These are phyloP conservation scores for Ochetophila trinervis DNA, from an alignment of 306 rosid species.

Conservation along the genomic window DNA sequence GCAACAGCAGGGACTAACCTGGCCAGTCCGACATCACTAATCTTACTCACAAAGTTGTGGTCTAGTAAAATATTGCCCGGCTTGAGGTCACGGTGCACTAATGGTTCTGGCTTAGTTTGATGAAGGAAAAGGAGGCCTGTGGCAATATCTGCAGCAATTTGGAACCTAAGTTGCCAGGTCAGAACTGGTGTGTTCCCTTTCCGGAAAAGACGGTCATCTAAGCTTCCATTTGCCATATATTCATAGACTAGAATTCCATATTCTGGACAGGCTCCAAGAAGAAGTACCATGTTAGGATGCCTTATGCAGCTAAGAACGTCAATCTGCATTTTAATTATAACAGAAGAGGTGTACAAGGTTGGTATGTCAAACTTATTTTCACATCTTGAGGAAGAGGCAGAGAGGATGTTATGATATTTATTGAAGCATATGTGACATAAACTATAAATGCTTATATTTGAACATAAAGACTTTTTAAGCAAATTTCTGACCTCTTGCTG, in stretches of 20 bases:
- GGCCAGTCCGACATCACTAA: slow-evolving; percentile 89
- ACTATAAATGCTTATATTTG: not conserved
- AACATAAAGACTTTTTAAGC: not conserved
- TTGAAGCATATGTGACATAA: not conserved
- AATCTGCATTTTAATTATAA: slow-evolving; percentile 46
- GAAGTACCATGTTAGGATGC: slow-evolving; percentile 97
- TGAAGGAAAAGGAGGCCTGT: slow-evolving; percentile 87
- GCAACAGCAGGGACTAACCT: slow-evolving; percentile 82
- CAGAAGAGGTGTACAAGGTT: not conserved
- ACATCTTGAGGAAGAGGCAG: not conserved
- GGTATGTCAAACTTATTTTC: not conserved
- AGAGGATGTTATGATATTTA: no score
- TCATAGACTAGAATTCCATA: slow-evolving; percentile 77
- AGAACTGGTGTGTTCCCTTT: slow-evolving; percentile 41
- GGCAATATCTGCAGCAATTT: slow-evolving; percentile 76
- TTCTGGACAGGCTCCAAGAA: slow-evolving; percentile 94
- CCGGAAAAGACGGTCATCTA: slow-evolving; percentile 59
- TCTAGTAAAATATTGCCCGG: slow-evolving; percentile 86
- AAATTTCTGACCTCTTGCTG: slow-evolving; percentile 76
- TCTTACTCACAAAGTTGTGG: slow-evolving; percentile 68
- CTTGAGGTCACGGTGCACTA: slow-evolving; percentile 94
- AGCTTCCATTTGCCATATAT: slow-evolving; percentile 92
- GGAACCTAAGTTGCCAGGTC: slow-evolving; percentile 75
- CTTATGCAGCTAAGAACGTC: slow-evolving; percentile 89
- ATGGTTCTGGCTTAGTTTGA: slow-evolving; percentile 91